Evolutionary conservation across 805 yeast genomes (phyloP), one percentile per base, ranked within the genome.

Genomic region (Metschnikowia cerradonensis): DNA sequence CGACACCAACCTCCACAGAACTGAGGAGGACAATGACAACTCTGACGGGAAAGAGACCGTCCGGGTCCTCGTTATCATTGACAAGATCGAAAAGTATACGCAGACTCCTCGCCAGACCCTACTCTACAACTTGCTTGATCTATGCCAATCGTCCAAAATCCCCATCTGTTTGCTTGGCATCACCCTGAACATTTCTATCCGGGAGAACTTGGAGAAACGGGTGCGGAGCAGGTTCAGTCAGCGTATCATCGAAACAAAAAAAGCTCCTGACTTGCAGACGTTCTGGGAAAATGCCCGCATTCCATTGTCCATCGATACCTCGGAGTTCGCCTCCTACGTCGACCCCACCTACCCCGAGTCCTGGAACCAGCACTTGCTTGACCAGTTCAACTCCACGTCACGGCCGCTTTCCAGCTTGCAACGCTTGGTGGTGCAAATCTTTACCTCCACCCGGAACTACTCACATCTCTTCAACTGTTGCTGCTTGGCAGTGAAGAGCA

Each of bases 191-290:
- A 73, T 89, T 45, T 88, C 88, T 5, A 78, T 90, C 0, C 75
- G 91, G 45, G 97, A 92, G 59, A 75, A 82, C 59, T 71, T 94
- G 42, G 99, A 94, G 62, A 94, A 92, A 62, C 77, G 99, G 60
- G 98, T 94, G 0, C 79, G 90, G 57, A 85, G 95, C 50, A 72
- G 99, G 56, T 94, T 91, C 65, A 84, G 94, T 15, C 97, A 92
- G 62, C 71, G 96, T 45, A 67, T 86, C 2, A 76, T 90, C 22
- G 76, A 77, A 15, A 72, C 90, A 35, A 79, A 79, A 23, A 82
- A 82, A 45, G 73, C 84, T 0, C 56, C 58, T 1, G 65, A 71
- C 2, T 58, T 81, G 2, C 80, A 76, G 0, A 77, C 72, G 13
- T 88, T 85, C 57, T 70, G 79, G 66, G 60, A 65, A 1, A 70